These are phyloP conservation scores for Rhodotorula toruloides DNA, from an alignment of 768 basidiomycete species.

Conservation along the genomic window DNA sequence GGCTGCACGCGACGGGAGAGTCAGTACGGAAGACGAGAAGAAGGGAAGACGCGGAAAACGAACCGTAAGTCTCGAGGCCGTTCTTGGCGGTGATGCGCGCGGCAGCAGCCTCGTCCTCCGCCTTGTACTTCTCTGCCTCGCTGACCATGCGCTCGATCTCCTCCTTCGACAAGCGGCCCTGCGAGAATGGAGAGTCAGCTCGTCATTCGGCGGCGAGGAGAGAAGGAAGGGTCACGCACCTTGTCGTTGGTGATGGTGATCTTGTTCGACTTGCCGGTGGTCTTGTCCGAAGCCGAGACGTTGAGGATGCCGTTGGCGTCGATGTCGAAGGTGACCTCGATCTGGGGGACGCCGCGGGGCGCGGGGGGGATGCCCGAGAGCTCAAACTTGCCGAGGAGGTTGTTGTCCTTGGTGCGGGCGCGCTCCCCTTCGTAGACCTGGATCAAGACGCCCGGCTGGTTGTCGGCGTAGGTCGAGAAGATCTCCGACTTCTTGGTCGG, in stretches of 20 bases:
- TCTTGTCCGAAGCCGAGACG: slow-evolving; percentile 92
- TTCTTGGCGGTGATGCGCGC: slow-evolving; percentile 83
- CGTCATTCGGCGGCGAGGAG: not conserved
- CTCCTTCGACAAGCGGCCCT: slow-evolving; percentile 93
- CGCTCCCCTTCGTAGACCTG: slow-evolving; percentile 93
- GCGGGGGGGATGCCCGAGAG: slow-evolving; percentile 93
- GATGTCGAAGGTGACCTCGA: slow-evolving; percentile 97
- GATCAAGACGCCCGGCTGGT: slow-evolving; percentile 96
- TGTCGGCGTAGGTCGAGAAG: slow-evolving; percentile 88
- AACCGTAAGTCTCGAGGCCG: slow-evolving; percentile 74
- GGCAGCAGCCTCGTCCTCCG: slow-evolving; percentile 65
- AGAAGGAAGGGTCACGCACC: slow-evolving; percentile 55
- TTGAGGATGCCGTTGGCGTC: slow-evolving; percentile 85
- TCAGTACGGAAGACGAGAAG: not conserved
- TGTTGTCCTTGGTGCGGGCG: slow-evolving; percentile 98
- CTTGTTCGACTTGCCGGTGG: slow-evolving; percentile 83
- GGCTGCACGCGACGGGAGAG: slow-evolving; percentile 43
- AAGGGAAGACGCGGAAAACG: not conserved
- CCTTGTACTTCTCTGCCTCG: slow-evolving; percentile 86
- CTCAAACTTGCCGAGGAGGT: slow-evolving; percentile 96
- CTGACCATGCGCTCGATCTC: slow-evolving; percentile 96
- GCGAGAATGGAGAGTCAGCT: slow-evolving; percentile 60
- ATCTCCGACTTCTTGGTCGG: slow-evolving; percentile 98
- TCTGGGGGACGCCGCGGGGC: slow-evolving; percentile 93
- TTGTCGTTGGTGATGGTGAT: slow-evolving; percentile 84